Evolutionary conservation across 176 grass and related monocot genomes (phyloP).

Genomic region (Lolium perenne): DNA sequence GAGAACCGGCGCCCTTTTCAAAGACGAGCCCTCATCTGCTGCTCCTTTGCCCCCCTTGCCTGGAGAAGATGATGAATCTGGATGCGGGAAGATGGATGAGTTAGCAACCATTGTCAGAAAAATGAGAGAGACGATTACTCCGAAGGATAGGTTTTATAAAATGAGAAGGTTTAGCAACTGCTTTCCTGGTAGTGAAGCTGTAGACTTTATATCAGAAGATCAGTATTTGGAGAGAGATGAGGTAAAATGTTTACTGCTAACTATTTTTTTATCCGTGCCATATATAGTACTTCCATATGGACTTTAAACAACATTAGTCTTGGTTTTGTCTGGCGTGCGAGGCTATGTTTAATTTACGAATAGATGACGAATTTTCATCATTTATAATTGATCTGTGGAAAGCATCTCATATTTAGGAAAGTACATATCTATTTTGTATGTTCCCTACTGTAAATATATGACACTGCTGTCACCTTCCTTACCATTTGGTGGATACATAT

Average conservation of each 20-base stretch:
- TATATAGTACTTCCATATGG: conserved; percentile 18
- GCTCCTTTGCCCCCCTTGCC: conserved; percentile 81
- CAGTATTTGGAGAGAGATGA: conserved; percentile 92
- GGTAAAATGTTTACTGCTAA: conserved; percentile 48
- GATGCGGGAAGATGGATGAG: conserved; percentile 90
- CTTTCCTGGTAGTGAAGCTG: conserved; percentile 91
- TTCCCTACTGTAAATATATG: conserved; percentile 1
- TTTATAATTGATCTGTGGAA: conserved; percentile 29
- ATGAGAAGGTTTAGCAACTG: conserved; percentile 97
- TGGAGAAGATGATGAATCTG: conserved; percentile 94
- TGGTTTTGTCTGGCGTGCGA: conserved; percentile 4
- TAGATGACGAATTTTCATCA: not conserved
- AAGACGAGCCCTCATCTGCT: conserved; percentile 56
- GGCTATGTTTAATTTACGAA: conserved; percentile 11
- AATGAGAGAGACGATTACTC: conserved; percentile 82
- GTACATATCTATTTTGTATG: conserved; percentile 6
- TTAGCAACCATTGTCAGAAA: conserved; percentile 83
- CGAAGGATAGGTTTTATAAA: conserved; percentile 95
- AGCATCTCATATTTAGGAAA: conserved; percentile 7
- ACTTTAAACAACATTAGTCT: conserved; percentile 13
- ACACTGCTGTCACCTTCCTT: not conserved
- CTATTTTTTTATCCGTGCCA: conserved; percentile 26
- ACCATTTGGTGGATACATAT: not conserved
- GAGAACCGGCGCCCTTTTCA: conserved; percentile 61
- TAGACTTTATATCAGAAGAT: conserved; percentile 94